A percentile compares a stretch with the other conserved stretches of the same genome.
phyloP scores from a whole-genome alignment of 305 asterid genomes.

The Solanum chacoense region DNA sequence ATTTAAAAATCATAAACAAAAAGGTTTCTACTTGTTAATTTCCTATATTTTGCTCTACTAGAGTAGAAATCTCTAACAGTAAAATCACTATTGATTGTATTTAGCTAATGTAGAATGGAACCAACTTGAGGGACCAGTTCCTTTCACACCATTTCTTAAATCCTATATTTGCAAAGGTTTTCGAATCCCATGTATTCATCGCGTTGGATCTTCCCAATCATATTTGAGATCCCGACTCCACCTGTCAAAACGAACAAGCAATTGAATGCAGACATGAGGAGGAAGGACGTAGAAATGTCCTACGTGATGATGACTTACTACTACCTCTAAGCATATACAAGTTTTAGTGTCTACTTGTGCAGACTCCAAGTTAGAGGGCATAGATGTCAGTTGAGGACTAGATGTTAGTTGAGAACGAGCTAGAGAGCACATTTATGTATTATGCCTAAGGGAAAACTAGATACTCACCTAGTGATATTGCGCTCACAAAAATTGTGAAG shows the following conservation, averaged over 20 bases:
- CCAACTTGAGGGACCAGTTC: neutral
- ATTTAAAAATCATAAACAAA: neutral
- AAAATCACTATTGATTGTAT: neutral
- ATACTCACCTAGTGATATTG: slow-evolving; percentile 70
- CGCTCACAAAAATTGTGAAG: slow-evolving; percentile 83
- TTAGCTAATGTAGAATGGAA: neutral
- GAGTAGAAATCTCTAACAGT: neutral
- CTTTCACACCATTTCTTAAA: slow-evolving; percentile 1
- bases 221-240: slow-evolving; percentile 47
- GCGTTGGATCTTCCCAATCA: slow-evolving; percentile 25
- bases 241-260: slow-evolving; percentile 22
- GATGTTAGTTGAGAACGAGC: too few relatives aligned
- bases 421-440: too few relatives aligned
- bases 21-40: neutral
- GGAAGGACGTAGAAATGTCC: neutral
- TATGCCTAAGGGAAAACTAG: neutral
- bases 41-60: neutral
- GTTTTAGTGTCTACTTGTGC: neutral
- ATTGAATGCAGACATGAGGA: neutral
- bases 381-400: too few relatives aligned
- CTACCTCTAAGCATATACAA: neutral
- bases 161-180: slow-evolving; percentile 33
- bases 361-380: too few relatives aligned
- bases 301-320: neutral
- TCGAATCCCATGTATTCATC: slow-evolving; percentile 40